Conservation (phyloP, 345 rosid species). For the Salix exigua region DNA sequence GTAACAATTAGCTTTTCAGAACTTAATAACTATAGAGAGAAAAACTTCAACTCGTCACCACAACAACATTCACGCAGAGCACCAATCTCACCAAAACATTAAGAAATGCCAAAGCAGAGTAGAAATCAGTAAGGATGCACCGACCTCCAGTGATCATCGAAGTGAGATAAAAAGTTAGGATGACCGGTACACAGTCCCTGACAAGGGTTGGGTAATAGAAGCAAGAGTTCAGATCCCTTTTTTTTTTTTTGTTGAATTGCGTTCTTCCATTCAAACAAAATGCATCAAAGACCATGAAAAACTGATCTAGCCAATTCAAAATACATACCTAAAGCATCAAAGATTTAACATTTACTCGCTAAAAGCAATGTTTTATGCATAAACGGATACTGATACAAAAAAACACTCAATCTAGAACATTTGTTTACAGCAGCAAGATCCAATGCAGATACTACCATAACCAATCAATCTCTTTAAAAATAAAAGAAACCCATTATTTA, state of each 20-base stretch:
- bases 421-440: no score
- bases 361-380: no score
- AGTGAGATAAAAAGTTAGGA: neutral
- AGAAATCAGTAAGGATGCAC: neutral
- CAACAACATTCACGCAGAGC: neutral
- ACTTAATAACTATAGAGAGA: neutral
- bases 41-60: neutral
- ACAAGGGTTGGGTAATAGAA: no score
- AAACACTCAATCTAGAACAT: no score
- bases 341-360: no score
- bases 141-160: neutral
- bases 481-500: slow-evolving; percentile 13
- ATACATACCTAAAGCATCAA: no score
- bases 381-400: no score
- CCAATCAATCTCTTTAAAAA: no score
- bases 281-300: neutral
- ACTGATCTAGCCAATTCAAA: no score
- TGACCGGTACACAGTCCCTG: no score
- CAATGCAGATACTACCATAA: no score
- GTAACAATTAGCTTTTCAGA: slow-evolving; percentile 1
- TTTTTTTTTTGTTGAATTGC: neutral
- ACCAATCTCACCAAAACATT: neutral
- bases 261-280: neutral
- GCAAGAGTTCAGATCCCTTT: neutral
- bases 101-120: slow-evolving; percentile 3